Percentiles rank a stretch among this genome's conserved stretches.
phyloP scores from a whole-genome alignment of 2,329 filamentous ascomycete species.

The Colletotrichum kahawae region DNA sequence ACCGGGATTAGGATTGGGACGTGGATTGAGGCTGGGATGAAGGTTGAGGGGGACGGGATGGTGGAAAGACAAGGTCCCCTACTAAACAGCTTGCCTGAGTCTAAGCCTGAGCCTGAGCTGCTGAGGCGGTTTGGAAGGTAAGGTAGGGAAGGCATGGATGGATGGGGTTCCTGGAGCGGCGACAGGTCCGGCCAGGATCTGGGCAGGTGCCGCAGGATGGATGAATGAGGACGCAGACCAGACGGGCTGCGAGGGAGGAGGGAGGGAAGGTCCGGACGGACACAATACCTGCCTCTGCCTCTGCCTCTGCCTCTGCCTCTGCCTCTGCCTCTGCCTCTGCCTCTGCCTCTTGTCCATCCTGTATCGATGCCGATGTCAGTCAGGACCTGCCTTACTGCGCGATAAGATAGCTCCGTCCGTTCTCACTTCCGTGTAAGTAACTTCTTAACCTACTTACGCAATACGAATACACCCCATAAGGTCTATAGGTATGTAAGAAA shows the following conservation, averaged over 20 bases:
- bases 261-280: background rate
- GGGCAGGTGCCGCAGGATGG: background rate
- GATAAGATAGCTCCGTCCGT: background rate
- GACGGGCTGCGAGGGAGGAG: background rate
- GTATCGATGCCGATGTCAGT: background rate
- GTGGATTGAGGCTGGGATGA: background rate
- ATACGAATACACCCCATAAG: background rate
- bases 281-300: background rate
- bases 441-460: background rate
- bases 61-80: background rate
- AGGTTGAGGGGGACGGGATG: background rate
- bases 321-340: no score
- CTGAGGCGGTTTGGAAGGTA: background rate
- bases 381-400: background rate
- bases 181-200: constrained; percentile 14
- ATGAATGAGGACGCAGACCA: background rate
- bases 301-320: no score
- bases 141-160: background rate
- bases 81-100: background rate
- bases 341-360: no score
- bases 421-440: background rate
- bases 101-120: background rate
- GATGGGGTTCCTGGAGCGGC: background rate
- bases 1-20: background rate
- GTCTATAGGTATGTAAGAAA: background rate